A percentile compares a stretch with the other conserved stretches of the same genome.
phyloP scores from a whole-genome alignment of 2,329 filamentous ascomycete genomes.

The Colletotrichum abscissum region DNA sequence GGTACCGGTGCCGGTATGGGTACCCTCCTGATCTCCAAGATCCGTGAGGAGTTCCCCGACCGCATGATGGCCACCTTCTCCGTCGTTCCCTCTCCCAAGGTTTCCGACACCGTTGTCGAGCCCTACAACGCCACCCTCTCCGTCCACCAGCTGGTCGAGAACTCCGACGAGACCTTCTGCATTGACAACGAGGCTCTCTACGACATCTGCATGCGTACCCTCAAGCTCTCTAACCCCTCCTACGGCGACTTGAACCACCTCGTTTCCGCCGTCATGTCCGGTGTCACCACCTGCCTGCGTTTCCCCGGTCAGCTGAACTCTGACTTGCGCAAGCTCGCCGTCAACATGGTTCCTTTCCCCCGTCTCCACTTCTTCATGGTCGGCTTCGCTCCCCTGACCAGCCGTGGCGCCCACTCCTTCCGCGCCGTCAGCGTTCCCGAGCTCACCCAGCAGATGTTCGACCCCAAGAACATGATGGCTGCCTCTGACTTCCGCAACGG shows the following conservation, averaged over 20 bases:
- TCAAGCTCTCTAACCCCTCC: constrained; percentile 98
- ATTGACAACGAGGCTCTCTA: constrained; percentile 99
- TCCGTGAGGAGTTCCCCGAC: constrained; percentile 99
- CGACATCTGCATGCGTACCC: constrained; percentile 99
- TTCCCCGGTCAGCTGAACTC: constrained; percentile 99
- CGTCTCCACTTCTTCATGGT: constrained; percentile 99
- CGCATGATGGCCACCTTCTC: constrained; percentile 99
- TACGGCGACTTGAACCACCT: constrained; percentile 99
- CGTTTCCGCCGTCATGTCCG: constrained; percentile 99
- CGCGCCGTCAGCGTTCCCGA: constrained; percentile 97
- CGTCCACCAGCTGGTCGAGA: constrained; percentile 98
- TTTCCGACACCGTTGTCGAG: constrained; percentile 99
- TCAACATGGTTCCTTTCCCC: constrained; percentile 99
- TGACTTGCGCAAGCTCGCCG: constrained; percentile 97
- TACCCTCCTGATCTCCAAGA: constrained; percentile 99
- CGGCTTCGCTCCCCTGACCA: constrained; percentile 98
- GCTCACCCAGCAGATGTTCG: constrained; percentile 99
- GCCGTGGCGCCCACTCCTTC: constrained; percentile 87
- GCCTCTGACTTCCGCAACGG: constrained; percentile 99
- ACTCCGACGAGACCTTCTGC: constrained; percentile 99
- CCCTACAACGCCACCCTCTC: constrained; percentile 99
- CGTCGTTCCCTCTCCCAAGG: constrained; percentile 98
- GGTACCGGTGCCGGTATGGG: constrained; percentile 99
- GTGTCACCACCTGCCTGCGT: constrained; percentile 97
- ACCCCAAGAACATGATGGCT: constrained; percentile 99